Percentiles rank a stretch among this genome's conserved stretches.
Evolutionary conservation across 2,329 filamentous ascomycete genomes (phyloP).

Genomic region (Sclerotinia subarctica): DNA sequence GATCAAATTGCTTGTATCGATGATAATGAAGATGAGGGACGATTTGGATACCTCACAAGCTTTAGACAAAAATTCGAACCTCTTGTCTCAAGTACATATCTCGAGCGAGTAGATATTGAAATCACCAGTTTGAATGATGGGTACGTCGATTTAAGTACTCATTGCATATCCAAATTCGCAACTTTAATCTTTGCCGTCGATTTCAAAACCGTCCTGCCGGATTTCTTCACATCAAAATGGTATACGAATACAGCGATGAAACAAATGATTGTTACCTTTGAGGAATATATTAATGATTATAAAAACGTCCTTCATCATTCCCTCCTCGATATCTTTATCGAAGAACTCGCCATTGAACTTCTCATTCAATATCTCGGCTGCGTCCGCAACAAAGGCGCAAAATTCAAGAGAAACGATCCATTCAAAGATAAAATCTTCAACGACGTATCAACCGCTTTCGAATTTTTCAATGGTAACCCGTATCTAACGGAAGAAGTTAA

Average conservation of each 20-base stretch:
- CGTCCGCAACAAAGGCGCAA: constrained; percentile 85
- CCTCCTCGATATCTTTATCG: constrained; percentile 85
- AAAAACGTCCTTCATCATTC: constrained; percentile 78
- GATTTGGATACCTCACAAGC: constrained; percentile 77
- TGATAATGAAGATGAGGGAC: constrained; percentile 74
- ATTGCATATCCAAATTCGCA: constrained; percentile 86
- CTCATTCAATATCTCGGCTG: constrained; percentile 79
- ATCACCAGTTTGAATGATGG: constrained; percentile 76
- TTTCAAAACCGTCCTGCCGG: constrained; percentile 76
- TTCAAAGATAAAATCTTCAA: constrained; percentile 93
- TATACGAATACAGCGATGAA: constrained; percentile 84
- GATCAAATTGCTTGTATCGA: constrained; percentile 99
- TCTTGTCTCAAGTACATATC: constrained; percentile 75
- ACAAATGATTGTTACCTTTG: constrained; percentile 90
- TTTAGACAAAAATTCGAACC: constrained; percentile 82
- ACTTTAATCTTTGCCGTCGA: constrained; percentile 86
- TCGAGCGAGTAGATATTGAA: constrained; percentile 70
- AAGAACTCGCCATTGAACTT: constrained; percentile 89
- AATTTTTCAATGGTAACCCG: constrained; percentile 70
- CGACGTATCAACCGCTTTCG: constrained; percentile 86
- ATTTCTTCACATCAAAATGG: constrained; percentile 91
- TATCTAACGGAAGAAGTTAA: constrained; percentile 64
- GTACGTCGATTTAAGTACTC: constrained; percentile 92
- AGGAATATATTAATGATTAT: constrained; percentile 92
- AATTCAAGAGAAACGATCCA: constrained; percentile 81